Evolutionary conservation across 495 filamentous ascomycete genomes (phyloP), one percentile per base, ranked within the genome.

Genomic region (Trichocladium antarcticum): DNA sequence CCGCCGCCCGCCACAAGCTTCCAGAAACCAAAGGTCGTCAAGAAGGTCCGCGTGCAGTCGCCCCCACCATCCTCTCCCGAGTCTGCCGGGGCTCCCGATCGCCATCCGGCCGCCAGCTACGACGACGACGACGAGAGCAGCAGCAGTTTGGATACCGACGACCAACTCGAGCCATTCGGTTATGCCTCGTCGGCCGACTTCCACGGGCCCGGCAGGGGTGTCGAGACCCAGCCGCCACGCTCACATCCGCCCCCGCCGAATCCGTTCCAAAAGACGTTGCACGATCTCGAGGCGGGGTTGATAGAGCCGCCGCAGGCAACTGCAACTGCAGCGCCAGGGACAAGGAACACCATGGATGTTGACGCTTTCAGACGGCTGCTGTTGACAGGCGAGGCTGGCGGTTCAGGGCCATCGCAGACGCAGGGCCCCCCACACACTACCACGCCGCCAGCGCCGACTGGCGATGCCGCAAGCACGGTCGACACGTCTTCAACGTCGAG

Each of bases 321-420:
- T 19, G 36, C n/a, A 43, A 47, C 34, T n/a, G 15, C 51, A 10
- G 40, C 47, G 15, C 42, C 45, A 42, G 50, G 50, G 35, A 56
- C 54, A 14, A 74, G 64, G 45, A 66, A 69, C 17, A 62, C 69
- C 1, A 61, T 83, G 39, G 78, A 82, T 59, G 80, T 84, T 1
- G 71, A 79, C 51, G 76, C 79, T 5, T 83, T 83, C 54, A 74
- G 75, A 53, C 66, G 74, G 50, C 58, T 84, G 19, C 57, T 83
- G 19, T 62, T 84, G 60, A 83, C 79, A 3, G 80, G 80, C 5
- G 68, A 74, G 55, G 61, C 72, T 21, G 69, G 67, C 20, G 47
- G 55, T 10, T 32, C 52, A 16, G 51, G 48, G 5, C 35, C 54
- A 7, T 43, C 56, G 19, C 50, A 53, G 35, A 43, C 49, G 10